Evolutionary conservation across 1,284 basidiomycete species (phyloP).

Genomic region (Cryptococcus amylolentus): DNA sequence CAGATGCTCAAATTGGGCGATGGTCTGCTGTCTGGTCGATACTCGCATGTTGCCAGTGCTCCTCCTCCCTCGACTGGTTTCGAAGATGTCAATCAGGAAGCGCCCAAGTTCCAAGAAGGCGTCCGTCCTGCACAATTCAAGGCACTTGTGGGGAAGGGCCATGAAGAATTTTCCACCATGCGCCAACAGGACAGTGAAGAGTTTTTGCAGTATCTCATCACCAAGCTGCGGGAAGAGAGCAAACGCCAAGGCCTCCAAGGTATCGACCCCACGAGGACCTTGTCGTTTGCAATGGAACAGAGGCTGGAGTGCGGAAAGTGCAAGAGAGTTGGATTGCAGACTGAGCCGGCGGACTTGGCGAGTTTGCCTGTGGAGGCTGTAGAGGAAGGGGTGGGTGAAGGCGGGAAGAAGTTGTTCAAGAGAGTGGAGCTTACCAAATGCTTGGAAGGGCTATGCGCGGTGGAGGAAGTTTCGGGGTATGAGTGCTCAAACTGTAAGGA

Average conservation of each 20-base stretch:
- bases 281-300: conserved; percentile 81
- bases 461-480: conserved; percentile 68
- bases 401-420: conserved; percentile 64
- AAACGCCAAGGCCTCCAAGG: conserved; percentile 53
- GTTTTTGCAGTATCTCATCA: conserved; percentile 80
- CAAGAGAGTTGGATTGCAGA: conserved; percentile 79
- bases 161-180: conserved; percentile 95
- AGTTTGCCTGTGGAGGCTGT: conserved; percentile 74
- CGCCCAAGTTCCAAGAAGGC: conserved; percentile 72
- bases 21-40: conserved; percentile 87
- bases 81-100: conserved; percentile 22
- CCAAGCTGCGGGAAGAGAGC: conserved; percentile 63
- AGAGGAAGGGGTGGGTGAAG: conserved; percentile 56
- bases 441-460: conserved; percentile 62
- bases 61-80: conserved; percentile 36
- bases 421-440: conserved; percentile 68
- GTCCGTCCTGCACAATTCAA: conserved; percentile 84
- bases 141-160: conserved; percentile 82
- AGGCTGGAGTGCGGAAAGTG: conserved; percentile 78
- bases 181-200: conserved; percentile 96
- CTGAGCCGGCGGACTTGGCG: conserved; percentile 72
- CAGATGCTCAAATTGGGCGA: conserved; percentile 92
- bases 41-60: conserved; percentile 62
- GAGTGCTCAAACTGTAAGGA: conserved; percentile 60
- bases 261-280: conserved; percentile 66